Evolutionary conservation across 176 grass and related monocot genomes (phyloP), one percentile per base, ranked within the genome.

Genomic region (Aechmea fasciata): DNA sequence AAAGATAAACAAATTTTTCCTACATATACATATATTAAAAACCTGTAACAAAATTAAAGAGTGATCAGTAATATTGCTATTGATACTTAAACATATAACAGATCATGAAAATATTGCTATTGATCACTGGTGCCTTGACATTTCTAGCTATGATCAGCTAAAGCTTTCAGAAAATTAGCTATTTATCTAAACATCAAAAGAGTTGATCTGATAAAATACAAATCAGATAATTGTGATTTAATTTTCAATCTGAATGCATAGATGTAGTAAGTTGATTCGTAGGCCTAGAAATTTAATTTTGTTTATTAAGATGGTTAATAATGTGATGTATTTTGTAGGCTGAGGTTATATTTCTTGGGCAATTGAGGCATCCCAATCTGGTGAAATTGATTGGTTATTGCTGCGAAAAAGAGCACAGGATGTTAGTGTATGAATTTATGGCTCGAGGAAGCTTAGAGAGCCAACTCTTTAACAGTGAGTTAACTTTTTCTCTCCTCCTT

Each of bases 361-460:
- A 96, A 70, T 15, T 96, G 73, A 79, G 88, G 73, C 85, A 96
- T 74, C 78, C 83, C 13, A 81, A 96, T 79, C 71, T 96, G 73
- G 91, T 90, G 71, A 85, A 87, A 20, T 51, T 96, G 49, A 85
- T 96, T 67, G 91, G 87, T 10, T 96, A 96, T 73, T 90, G 91
- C 68, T 90, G 79, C 26, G 91, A 96, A 72, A 77, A 82, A 13
- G 71, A 96, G 57, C 84, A 90, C 69, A 76, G 91, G 72, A 90
- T 96, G 87, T 77, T 96, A 57, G 91, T 96, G 1, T 96, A 96
- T 71, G 91, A 96, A 69, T 96, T 75, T 80, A 89, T 96, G 88
- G 87, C 28, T 57, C 73, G 61, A 52, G 76, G 73, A 26, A 91
- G 88, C 83, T 74, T 96, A 14, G 88, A 96, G 79, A 96, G 78